Percentiles rank a stretch among this genome's conserved stretches.
These are phyloP conservation scores for Sporothrix pallida DNA, from an alignment of 2,329 filamentous ascomycete species.

Conservation along the genomic window DNA sequence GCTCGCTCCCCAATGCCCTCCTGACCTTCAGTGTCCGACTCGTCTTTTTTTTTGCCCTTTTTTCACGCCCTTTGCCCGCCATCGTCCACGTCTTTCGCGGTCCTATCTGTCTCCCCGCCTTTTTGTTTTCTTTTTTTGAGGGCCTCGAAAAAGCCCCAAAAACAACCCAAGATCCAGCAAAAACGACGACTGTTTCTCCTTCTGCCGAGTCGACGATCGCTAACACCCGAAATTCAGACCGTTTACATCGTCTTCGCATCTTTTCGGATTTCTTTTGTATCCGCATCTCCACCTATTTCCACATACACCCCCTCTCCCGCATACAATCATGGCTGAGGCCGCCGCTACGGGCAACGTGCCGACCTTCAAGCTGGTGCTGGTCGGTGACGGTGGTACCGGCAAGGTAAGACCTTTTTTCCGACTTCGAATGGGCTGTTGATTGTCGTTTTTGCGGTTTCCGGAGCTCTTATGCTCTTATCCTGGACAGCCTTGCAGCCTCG, in stretches of 20 bases:
- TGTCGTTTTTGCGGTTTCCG: background rate
- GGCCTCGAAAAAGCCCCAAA: background rate
- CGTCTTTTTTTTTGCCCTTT: background rate
- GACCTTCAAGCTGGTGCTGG: constrained; percentile 99
- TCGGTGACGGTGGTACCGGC: constrained; percentile 98
- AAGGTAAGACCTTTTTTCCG: constrained; percentile 70
- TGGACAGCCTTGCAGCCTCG: constrained; percentile 14
- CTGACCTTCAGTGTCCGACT: background rate
- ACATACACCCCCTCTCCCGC: constrained; percentile 10
- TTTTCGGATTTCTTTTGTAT: constrained; percentile 31
- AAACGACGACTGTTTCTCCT: background rate
- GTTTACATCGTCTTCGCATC: constrained; percentile 22
- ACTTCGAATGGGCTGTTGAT: background rate
- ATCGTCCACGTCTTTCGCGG: background rate
- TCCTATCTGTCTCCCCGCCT: constrained; percentile 29
- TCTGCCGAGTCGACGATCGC: background rate
- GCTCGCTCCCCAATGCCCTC: constrained; percentile 7
- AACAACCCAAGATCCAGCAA: background rate
- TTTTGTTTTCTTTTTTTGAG: constrained; percentile 28
- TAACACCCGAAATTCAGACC: constrained; percentile 17
- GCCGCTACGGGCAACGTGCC: constrained; percentile 55
- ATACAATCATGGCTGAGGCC: constrained; percentile 67
- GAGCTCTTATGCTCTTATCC: constrained; percentile 6
- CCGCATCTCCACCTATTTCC: background rate
- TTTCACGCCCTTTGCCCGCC: constrained; percentile 14